Base-by-base conservation (phyloP, 2,329 filamentous ascomycete species). In the Neocucurbitaria cava region DNA sequence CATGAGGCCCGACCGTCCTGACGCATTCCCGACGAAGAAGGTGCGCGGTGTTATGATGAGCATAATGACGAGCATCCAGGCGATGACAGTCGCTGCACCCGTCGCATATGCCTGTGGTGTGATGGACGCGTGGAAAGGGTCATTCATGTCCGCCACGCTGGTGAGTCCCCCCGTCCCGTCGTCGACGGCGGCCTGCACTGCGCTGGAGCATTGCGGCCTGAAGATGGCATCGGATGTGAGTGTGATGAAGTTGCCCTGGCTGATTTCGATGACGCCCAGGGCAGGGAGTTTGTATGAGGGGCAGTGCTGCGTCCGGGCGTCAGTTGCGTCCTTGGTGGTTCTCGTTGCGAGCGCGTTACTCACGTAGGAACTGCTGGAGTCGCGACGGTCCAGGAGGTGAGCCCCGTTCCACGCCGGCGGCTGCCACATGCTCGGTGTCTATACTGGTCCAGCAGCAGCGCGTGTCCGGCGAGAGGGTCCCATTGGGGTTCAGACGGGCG, bases 21-120 rank as follows among this genome's bases (percentile, higher is more conserved):
- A 82, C 4, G 82, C 78, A 20, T 92, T 91, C 49, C 92, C 92
- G 54, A 96, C 87, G 59, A 96, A 88, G 74, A 95, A 96, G 3
- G 95, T 96, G 46, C 94, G 87, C n/a, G 94, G 94, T 0, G 92
- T 96, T 66, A 97, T 92, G 71, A 96, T 86, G 33, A 98, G 87
- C 85, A 97, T 96, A 59, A 96, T 91, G 64, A 97, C 89, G 42
- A 98, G 86, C 72, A 96, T 89, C 78, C 96, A 98, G 44, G 92
- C 89, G 45, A 96, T 89, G 50, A 96, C 89, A 0, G 93, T 98
- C 17, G 92, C 92, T 15, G 92, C 91, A 51, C 92, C 92, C 49
- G 98, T 89, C 41, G 93, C 93, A 72, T 97, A 99, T 68, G 91
- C 89, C 76, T 96, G 92, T 13, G 95, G 94, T 40, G 95, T 94